Evolutionary conservation across 352 stramenopile genomes (phyloP).

Genomic region (Pythium pyrilobum): DNA sequence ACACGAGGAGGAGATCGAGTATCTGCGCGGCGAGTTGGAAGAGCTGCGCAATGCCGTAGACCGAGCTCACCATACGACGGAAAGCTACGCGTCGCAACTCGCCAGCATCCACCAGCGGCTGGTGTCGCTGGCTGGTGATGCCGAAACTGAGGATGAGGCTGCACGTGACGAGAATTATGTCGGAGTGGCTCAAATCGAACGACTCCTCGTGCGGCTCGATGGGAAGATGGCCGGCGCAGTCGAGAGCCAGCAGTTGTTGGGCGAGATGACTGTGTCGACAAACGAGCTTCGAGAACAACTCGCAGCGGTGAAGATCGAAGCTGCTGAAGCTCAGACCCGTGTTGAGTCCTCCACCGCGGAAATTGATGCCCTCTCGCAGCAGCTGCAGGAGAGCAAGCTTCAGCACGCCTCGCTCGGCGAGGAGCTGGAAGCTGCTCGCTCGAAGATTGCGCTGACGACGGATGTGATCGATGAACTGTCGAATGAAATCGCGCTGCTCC

Average conservation of each 20-base stretch:
- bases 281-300: constrained; percentile 12
- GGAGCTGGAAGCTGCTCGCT: constrained; percentile 1
- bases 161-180: too few relatives aligned
- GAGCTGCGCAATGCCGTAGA: neutral
- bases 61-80: neutral
- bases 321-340: neutral
- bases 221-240: too few relatives aligned
- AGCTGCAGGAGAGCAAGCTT: constrained; percentile 1
- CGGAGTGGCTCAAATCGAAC: too few relatives aligned
- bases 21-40: constrained; percentile 5
- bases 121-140: too few relatives aligned
- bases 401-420: neutral
- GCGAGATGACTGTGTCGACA: constrained; percentile 1
- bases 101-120: constrained; percentile 1
- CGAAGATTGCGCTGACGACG: neutral
- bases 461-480: constrained; percentile 3
- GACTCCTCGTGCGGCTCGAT: too few relatives aligned
- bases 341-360: constrained; percentile 3
- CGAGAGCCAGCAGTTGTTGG: constrained; percentile 11
- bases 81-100: constrained; percentile 5
- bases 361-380: constrained; percentile 4
- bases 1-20: constrained; percentile 6
- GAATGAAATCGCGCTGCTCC: neutral
- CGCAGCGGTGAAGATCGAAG: neutral
- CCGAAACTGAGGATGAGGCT: too few relatives aligned